Base-by-base conservation (phyloP, 164 flowering plant species). In the Vitis vinifera region DNA sequence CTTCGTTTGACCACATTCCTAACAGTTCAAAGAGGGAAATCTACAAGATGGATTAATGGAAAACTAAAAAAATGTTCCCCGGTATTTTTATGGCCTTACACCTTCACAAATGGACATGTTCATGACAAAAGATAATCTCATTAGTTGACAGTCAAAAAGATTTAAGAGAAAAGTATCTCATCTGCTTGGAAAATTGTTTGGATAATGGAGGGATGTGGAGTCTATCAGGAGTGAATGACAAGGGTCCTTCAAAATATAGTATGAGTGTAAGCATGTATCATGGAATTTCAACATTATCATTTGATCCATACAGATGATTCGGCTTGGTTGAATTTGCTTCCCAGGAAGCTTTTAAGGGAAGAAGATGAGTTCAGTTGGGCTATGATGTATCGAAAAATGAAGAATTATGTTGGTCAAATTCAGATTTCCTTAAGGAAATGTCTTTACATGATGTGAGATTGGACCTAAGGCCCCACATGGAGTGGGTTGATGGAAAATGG, bases 91-190 rank as follows among this genome's bases (percentile, higher is more conserved):
- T 75, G 99, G 98, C 55, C 95, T 95, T 51, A 56, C 75, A 67
- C 80, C 97, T 19, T 85, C 97, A 69, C 96, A 95, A 71, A 80
- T 95, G 89, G 92, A 87, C 83, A 89, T 91, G 94, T 93, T 95
- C 84, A 86, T 85, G 94, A 90, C 90, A 11, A 93, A 88, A 75
- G 92, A 91, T 80, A 90, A 77, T 77, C 97, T 92, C 15, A 63
- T 80, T 16, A 65, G 75, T 7, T 77, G 90, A 51, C 98, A 88
- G 69, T 61, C 94, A 63, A 87, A 76, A 77, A 79, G 70, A 61
- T 90, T 90, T 62, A 85, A 70, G 88, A 94, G 99, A 91, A 84
- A 75, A 92, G 77, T 76, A 86, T 94, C 67, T 84, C 97, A 30
- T 84, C 99, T n/a, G 79, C 88, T 8, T 65, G 71, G 57, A 87